Base-by-base conservation (phyloP, 2,329 filamentous ascomycete genomes). In the Hirsutella rhossiliensis region DNA sequence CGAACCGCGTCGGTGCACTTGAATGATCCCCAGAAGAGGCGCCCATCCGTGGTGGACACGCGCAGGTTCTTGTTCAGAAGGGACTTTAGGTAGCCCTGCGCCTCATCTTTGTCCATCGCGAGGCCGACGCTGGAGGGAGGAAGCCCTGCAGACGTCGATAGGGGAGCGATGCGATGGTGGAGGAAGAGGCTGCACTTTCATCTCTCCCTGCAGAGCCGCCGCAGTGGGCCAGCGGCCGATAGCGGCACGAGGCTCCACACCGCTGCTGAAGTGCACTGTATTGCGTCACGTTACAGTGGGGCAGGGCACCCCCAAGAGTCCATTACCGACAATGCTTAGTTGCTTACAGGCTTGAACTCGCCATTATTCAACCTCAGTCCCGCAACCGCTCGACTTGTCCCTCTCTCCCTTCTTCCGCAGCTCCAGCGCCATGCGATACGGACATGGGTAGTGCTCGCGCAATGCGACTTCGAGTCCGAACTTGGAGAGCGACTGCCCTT, bases 1-100 rank as follows among this genome's bases (percentile, higher is more conserved):
- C 76, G 42, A 67, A 94, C 88, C 47, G 84, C 80, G 68, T 98
- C 92, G 28, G 89, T 96, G 68, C 92, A 98, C 65, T 94, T 96
- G 66, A 98, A 85, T 50, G 80, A 75, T 18, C 92, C 92, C 44
- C 88, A 78, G 62, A 97, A 98, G 61, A 95, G 80, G 47, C 92
- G 85, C 15, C 78, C 79, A 60, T 97, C 90, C 5, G 80, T 85
- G 13, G 84, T 86, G 54, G 84, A 77, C 44, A 97, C 68, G 46
- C 88, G 82, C 30, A 97, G 67, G 34, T 78, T 85, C 61, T 86
- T 86, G 61, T 85, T 85, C 43, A 94, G 69, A 42, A 94, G 76
- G 20, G 80, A 77, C 30, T 64, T 61, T 27, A 87, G 70, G 56
- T 76, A 85, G 38, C 62, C 56, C 45, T 67, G 65, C 18, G 77